Base-by-base conservation (phyloP, 768 basidiomycete genomes). In the Basidioascus undulatus region DNA sequence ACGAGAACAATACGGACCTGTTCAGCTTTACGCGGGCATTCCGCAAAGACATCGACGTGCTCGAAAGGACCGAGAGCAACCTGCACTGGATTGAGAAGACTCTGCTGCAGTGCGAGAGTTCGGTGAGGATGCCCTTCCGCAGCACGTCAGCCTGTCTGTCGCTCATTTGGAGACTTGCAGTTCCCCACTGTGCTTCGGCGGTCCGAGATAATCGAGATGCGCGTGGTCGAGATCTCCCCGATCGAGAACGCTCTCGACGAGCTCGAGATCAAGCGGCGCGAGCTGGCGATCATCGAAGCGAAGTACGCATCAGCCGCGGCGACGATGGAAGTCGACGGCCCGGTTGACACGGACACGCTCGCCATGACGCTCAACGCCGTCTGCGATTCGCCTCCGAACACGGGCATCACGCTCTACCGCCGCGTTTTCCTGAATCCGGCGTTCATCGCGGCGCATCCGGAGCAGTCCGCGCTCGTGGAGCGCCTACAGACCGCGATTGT, bases 171-270 rank as follows among this genome's bases (percentile, higher is more conserved):
- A n/a, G n/a, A n/a, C n/a, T n/a, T n/a, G n/a, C n/a, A 35, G 11
- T 39, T 58, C n/a, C 89, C 89, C 0, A 86, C 84, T 0, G 78
- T 94, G 3, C 67, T 94, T 28, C 72, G 79, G 25, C 71, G 89
- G 19, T 84, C 82, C 1, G 86, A 92, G 53, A 70, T 94, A 32
- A 62, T 82, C 24, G 71, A 68, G 28, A 58, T 71, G 33, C 68
- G 73, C 33, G 60, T 75, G 16, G 62, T 71, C 38, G 78, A 87
- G 55, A 71, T 89, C 35, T 81, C 82, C 2, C 86, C 89, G 0
- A 61, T 92, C 16, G 75, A 83, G 49, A 75, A 66, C 39, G 86
- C 87, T 1, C 61, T 89, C 7, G 64, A 67, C 21, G 84, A 87
- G 44, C 72, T 96, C 19, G 71, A 77, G 48, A 63, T 66, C 46